These are phyloP conservation scores for Saccharomycopsis crataegensis DNA, from an alignment of 1,139 yeast genomes.

Conservation along the genomic window DNA sequence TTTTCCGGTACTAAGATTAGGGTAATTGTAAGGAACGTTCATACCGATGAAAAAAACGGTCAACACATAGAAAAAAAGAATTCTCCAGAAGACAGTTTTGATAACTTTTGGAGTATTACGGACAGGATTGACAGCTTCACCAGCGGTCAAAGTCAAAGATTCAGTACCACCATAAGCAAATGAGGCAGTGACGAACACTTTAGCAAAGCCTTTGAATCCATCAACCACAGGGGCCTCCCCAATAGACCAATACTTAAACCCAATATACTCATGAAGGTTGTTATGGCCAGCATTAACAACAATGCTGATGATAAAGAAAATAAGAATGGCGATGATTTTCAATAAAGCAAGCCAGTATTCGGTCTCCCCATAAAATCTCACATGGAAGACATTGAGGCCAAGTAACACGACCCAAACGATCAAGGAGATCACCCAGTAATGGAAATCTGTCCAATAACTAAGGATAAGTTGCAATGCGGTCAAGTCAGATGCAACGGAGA, in stretches of 20 bases:
- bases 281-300: constrained; percentile 42
- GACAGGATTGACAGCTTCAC: constrained; percentile 54
- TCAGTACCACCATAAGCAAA: constrained; percentile 69
- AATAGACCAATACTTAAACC: constrained; percentile 43
- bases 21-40: constrained; percentile 40
- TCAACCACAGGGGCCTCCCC: constrained; percentile 40
- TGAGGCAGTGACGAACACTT: constrained; percentile 47
- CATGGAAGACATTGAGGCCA: constrained; percentile 46
- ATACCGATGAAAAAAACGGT: constrained; percentile 40
- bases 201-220: constrained; percentile 35
- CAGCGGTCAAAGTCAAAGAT: constrained; percentile 57
- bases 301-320: constrained; percentile 43
- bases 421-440: constrained; percentile 48
- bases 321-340: constrained; percentile 47
- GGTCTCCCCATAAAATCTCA: constrained; percentile 53
- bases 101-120: constrained; percentile 52
- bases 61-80: constrained; percentile 38
- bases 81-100: constrained; percentile 50
- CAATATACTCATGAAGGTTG: constrained; percentile 36
- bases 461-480: constrained; percentile 53
- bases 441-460: constrained; percentile 56
- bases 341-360: constrained; percentile 62
- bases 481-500: constrained; percentile 54
- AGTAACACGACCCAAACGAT: constrained; percentile 53
- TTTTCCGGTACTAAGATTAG: constrained; percentile 33